Base-by-base conservation (phyloP, 441 rosid genomes). In the Brassica balearica region DNA sequence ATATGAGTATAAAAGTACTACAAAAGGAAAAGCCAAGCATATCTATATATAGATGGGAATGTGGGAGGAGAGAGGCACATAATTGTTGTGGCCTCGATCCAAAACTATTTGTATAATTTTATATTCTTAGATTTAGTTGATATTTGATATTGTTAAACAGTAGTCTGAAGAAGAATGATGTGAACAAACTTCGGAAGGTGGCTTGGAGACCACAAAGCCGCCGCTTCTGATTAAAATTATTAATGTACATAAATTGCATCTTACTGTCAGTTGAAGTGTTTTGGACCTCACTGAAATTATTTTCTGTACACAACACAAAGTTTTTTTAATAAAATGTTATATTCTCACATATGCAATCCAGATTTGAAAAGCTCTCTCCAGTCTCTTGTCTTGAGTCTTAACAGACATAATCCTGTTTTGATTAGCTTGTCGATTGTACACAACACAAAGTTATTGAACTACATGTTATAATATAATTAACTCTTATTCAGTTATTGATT, bases 11-110 rank as follows among this genome's bases (percentile, higher is more conserved):
- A n/a, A 74, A 75, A 65, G 77, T 75, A 77, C 60, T 23, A 75
- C 27, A 48, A 59, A 71, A 66, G 80, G 77, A 48, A 59, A 80
- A 75, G 77, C 73, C 77, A 80, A 76, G 70, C 80, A 65, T 48
- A 8, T 66, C 73, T 75, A 36, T 80, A 80, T 55, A 55, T 75
- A 80, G 71, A 65, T 55, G 72, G 46, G 23, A 66, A 56, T 64
- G 69, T 70, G 65, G 20, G 25, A 65, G 64, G 55, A 71, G 73
- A 75, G 78, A 73, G 34, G 65, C 19, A 3, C 11, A 70, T 7
- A 15, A 2, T 22, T 48, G 73, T 59, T 25, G 46, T 74, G 55
- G 56, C 60, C 68, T 74, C n/a, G 41, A 65, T 65, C 59, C 43
- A 22, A 72, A 72, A 66, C 17, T 23, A 56, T 74, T 68, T 60